Base-by-base conservation (phyloP, 1,139 yeast species). In the Lodderomyces pseudojiufengensis region DNA sequence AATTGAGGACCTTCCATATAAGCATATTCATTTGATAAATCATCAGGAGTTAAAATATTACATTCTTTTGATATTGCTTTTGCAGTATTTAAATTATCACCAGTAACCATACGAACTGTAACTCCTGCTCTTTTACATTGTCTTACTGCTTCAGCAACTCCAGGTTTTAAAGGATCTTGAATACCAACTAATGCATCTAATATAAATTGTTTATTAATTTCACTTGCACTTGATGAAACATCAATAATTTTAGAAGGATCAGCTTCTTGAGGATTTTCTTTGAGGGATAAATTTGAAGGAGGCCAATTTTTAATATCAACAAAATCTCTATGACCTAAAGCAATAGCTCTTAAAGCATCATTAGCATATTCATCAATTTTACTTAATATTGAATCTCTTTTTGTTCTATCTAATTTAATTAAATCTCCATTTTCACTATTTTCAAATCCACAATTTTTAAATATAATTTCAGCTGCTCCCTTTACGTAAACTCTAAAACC, bases 81-180 rank as follows among this genome's bases (percentile, higher is more conserved):
- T 6, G 98, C 98, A 5, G 98, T 92, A 34, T 78, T 67, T 42
- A 90, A 57, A 54, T 90, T 90, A 59, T 92, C 98, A 59, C 98
- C 98, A 16, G 98, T 92, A 35, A 92, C 97, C 98, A 92, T 92
- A 50, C 97, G 76, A 20, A 92, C 97, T 21, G 83, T 76, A 12
- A 92, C 97, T 38, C 98, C 97, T 1, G 98, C 97, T 28, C 69
- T 69, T 49, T 79, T 81, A 63, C 98, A 92, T 54, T 82, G 83
- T 24, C 71, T 68, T 14, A 92, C 96, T 1, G 98, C 95, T 38
- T 83, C 80, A 20, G 80, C 74, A n/a, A 92, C 97, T 44, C 97
- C 97, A 8, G 76, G 76, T 49, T 97, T 80, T 45, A 92, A 70
- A 1, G 98, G 98, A 63, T 92, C 98, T 65, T 85, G 92, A 51